Conservation (phyloP, 352 stramenopile species). For the Peronosclerospora sorghi region DNA sequence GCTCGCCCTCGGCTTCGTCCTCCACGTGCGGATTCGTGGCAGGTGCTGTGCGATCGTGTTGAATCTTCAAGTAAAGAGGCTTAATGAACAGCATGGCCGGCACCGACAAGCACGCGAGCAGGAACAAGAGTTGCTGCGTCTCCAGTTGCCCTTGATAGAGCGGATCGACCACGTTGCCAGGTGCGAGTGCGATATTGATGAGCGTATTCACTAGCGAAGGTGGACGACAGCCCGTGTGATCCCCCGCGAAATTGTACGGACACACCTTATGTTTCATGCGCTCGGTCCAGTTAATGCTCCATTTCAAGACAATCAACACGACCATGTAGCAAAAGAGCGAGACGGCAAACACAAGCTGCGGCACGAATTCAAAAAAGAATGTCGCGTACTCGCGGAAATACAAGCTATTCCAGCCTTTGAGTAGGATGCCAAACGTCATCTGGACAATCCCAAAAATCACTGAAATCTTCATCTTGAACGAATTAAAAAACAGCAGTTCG, state of each 20-base stretch:
- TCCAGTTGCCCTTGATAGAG: conserved; percentile 91
- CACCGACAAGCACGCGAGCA: conserved; percentile 91
- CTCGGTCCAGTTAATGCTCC: conserved; percentile 96
- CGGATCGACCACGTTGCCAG: conserved; percentile 88
- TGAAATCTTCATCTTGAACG: conserved; percentile 99
- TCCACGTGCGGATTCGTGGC: conserved; percentile 66
- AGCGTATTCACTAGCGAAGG: conserved; percentile 97
- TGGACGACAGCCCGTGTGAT: conserved; percentile 90
- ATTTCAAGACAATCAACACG: conserved; percentile 98
- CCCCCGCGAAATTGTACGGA: conserved; percentile 90
- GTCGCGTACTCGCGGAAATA: conserved; percentile 94
- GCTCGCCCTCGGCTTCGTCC: conserved; percentile 50
- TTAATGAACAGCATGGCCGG: conserved; percentile 94
- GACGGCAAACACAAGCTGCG: conserved; percentile 93
- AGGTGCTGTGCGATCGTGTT: conserved; percentile 45
- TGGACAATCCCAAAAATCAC: conserved; percentile 98
- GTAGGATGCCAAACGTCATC: conserved; percentile 96
- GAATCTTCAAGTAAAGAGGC: conserved; percentile 85
- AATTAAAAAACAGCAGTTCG: conserved; percentile 99
- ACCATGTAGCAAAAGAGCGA: conserved; percentile 99
- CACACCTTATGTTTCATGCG: conserved; percentile 89
- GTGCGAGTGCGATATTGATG: conserved; percentile 97
- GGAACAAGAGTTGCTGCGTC: conserved; percentile 84
- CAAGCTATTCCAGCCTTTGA: conserved; percentile 94
- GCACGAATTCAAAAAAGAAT: conserved; percentile 97